Evolutionary conservation across 805 yeast species (phyloP), one percentile per base, ranked within the genome.

Genomic region (Torulaspora indica): DNA sequence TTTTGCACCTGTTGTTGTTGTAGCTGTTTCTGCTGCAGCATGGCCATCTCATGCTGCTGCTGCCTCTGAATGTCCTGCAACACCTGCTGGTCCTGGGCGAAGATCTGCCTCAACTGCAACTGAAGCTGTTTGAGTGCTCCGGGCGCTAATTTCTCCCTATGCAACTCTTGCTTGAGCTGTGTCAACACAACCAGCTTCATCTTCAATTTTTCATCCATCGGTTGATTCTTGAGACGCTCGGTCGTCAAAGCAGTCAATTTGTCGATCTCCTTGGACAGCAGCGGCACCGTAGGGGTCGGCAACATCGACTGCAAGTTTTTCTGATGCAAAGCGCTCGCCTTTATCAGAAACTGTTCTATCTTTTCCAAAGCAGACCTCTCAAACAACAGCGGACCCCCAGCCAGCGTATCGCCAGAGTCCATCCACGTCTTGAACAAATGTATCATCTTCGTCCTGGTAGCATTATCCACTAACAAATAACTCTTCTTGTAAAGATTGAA

Each of bases 381-480:
- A 60, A 95, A 90, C 35, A 93, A 69, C 4, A 90, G 85, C 36
- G 75, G 43, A 25, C 27, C 36, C 31, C 48, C 53, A 23, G 65
- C 63, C 9, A 59, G 56, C 3, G 61, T 38, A 35, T 55, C 56
- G 27, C 75, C 79, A 25, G 90, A 78, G 36, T 66, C 67, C 61
- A 85, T 82, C 99, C 99, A 93, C 13, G 96, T 86, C 60, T 81
- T 81, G 67, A 86, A 91, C 50, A 93, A 68, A 51, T 81, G 82
- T 44, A 80, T 80, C 63, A 93, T 69, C 62, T 84, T 85, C 39
- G 75, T 71, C 52, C 98, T 75, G 12, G 82, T 77, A n/a, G 73
- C 66, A 54, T 87, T 95, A 56, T 80, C 82, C 31, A 86, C 91
- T 43, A 82, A 68, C n/a, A 86, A 75, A 61, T 85, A 93, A 2